Base-by-base conservation (phyloP, 805 yeast species). In the Candida sphagnicola region DNA sequence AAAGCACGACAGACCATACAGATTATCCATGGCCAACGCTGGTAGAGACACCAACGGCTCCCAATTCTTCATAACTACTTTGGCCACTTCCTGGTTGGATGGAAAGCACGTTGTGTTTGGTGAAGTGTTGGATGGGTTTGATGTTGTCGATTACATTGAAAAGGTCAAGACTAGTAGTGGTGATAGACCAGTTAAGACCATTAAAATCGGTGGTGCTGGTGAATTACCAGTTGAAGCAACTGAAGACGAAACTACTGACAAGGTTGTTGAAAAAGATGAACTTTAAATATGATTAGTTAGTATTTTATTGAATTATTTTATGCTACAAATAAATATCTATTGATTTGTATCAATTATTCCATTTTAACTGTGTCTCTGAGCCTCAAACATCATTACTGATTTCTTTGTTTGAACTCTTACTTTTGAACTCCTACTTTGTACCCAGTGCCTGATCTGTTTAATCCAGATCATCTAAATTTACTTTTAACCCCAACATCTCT, bases 31-130 rank as follows among this genome's bases (percentile, higher is more conserved):
- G 97, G 97, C 97, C 63, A 91, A 91, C 66, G 95, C 97, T 49
- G 97, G 97, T 54, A 95, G 95, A 67, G 85, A 88, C 82, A 87
- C 97, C 72, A 91, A 91, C 73, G 98, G 97, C 42, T 88, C 96
- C 40, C 98, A 90, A 73, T 90, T 90, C 72, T 90, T 91, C 78
- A 84, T 93, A 68, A 89, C 96, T 56, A 90, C 97, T 18, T 96
- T 85, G 16, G 75, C 77, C 25, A 87, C 96, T 40, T 69, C 82
- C 35, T 93, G 99, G 98, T 78, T 93, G 57, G 88, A 93, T 57
- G 93, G 95, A 48, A 80, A 72, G 52, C 99, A 93, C 65, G 99
- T 93, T 57, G 99, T 93, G 30, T 93, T 93, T 56, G 99, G 99
- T 49, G 87, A 88, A 67, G 96, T 93, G 40, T 42, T 88, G 13